Percentiles rank a stretch among this genome's conserved stretches.
Conservation (phyloP, 2,329 filamentous ascomycete genomes). For the Arthroderma sp. region DNA sequence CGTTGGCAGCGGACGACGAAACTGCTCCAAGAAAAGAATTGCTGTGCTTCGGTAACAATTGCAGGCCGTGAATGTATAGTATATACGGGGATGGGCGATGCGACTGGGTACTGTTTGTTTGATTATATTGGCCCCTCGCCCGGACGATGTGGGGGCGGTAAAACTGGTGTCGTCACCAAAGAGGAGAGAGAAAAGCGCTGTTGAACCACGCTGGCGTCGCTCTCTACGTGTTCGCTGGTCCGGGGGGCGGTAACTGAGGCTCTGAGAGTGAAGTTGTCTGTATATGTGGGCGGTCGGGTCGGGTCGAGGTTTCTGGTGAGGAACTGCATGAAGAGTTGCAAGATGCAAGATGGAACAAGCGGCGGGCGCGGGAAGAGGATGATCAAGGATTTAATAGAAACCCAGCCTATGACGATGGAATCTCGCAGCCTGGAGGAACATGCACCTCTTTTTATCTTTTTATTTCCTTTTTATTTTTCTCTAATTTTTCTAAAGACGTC, state of each 20-base stretch:
- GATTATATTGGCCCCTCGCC: neutral
- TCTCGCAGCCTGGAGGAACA: neutral
- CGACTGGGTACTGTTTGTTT: neutral
- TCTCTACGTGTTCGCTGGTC: no score
- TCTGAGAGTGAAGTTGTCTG: no score
- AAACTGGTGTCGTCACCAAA: neutral
- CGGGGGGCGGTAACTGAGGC: no score
- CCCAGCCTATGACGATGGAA: neutral
- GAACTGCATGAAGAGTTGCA: neutral
- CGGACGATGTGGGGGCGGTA: neutral
- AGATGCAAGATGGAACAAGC: no score
- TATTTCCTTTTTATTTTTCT: neutral
- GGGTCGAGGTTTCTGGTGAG: neutral
- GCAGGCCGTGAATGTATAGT: neutral
- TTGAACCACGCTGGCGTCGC: no score
- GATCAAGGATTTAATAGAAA: neutral
- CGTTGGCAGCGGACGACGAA: neutral
- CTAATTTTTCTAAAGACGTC: neutral
- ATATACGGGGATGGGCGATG: neutral
- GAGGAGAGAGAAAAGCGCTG: no score
- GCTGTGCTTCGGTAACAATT: neutral
- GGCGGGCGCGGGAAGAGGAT: neutral
- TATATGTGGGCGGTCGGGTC: neutral
- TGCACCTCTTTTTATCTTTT: no score
- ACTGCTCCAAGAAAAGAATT: neutral